phyloP scores from a whole-genome alignment of 129 eudicot species.

The Daucus carota region DNA sequence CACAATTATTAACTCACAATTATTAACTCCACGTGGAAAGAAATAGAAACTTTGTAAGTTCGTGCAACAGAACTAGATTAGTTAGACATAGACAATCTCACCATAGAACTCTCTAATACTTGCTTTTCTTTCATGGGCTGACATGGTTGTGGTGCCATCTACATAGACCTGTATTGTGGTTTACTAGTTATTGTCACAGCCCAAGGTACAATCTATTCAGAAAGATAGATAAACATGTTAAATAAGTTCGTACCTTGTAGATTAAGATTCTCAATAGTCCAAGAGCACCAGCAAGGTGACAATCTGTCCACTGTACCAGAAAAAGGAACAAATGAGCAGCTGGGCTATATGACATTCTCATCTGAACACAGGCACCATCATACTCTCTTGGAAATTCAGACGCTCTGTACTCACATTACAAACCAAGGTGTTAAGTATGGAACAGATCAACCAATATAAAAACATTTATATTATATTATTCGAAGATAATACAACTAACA shows the following conservation, averaged over 20 bases:
- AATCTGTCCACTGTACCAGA: slow-evolving; percentile 89
- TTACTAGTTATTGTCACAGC: neutral
- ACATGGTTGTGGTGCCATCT: slow-evolving; percentile 95
- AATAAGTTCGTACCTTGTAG: slow-evolving; percentile 48
- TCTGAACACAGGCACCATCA: slow-evolving; percentile 79
- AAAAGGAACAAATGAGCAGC: slow-evolving; percentile 75
- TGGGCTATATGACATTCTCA: slow-evolving; percentile 88
- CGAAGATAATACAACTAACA: neutral
- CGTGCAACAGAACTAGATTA: neutral
- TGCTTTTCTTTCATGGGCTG: slow-evolving; percentile 81
- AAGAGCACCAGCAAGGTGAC: slow-evolving; percentile 83
- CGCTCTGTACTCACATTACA: slow-evolving; percentile 41
- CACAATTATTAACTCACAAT: slow-evolving; percentile 11
- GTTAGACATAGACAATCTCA: slow-evolving; percentile 14
- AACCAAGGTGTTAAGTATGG: neutral
- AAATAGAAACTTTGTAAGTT: neutral
- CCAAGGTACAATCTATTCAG: neutral
- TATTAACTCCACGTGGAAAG: too few relatives aligned
- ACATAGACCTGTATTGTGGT: slow-evolving; percentile 57
- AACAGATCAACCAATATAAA: neutral
- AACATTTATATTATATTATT: neutral
- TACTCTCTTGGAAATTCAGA: slow-evolving; percentile 73
- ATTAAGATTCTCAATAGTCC: slow-evolving; percentile 71
- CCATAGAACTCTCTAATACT: slow-evolving; percentile 91
- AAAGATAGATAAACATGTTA: neutral